Base-by-base conservation (phyloP, 768 basidiomycete genomes). In the Nidularia sp. region DNA sequence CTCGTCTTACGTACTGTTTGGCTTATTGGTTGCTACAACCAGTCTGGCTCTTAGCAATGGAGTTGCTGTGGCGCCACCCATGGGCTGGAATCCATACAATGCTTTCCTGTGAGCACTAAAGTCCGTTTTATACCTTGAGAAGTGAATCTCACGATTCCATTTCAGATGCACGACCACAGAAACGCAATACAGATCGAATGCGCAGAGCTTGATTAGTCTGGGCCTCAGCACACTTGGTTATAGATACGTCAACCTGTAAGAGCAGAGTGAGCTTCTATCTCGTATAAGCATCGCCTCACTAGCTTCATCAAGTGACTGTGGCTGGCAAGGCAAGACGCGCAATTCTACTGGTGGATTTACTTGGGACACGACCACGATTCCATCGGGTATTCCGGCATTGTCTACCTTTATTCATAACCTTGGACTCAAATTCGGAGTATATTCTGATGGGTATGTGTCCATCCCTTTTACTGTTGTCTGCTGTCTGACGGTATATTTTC, bases 401-500 rank as follows among this genome's bases (percentile, higher is more conserved):
- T 65, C 66, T 15, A 62, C 69, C 10, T 75, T 70, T 49, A 57
- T 75, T 15, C 71, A 73, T 51, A 60, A 58, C 44, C 58, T 70
- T 32, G 74, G 73, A 6, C 84, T 64, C 79, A 84, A 56, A 78
- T 90, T 70, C 84, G 90, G 62, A 71, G 82, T 66, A 79, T 77
- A 69, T 79, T 89, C 89, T 53, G 57, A 63, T 42, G 72, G 65
- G 74, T 72, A 59, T 33, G 65, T 49, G 8, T 10, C 47, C 3
- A 43, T 39, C 7, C 10, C 32, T 51, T 51, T 8, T 43, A 10
- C 31, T 22, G n/a, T 33, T 39, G 9, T 12, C 25, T 43, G 32
- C 13, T 44, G 10, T 12, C 42, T 51, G 45, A 47, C 34, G 3
- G 15, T 9, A 44, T 41, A 33, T 22, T 48, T 31, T n/a, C 35